Conservation (phyloP, 495 filamentous ascomycete genomes). For the Talaromyces nanjingensis region DNA sequence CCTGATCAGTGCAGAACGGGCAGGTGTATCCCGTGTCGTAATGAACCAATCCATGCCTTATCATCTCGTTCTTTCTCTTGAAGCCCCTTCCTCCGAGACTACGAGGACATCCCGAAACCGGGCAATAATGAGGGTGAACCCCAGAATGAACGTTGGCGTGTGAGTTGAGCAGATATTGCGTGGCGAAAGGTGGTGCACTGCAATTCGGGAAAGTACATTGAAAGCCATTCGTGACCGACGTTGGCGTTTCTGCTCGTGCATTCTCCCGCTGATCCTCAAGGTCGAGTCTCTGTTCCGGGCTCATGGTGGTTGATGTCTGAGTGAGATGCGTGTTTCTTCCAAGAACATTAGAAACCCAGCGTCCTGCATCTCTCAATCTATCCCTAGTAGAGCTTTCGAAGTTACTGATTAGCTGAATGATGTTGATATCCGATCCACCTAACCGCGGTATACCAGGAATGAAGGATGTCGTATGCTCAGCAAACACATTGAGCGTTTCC, state of each 20-base stretch:
- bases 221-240: background rate
- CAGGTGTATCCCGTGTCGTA: conserved; percentile 94
- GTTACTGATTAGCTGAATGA: no score
- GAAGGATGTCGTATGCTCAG: no score
- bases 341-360: no score
- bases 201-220: background rate
- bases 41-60: conserved; percentile 91
- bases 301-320: no score
- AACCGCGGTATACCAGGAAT: no score
- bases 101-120: conserved; percentile 70
- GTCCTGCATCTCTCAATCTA: no score
- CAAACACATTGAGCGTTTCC: no score
- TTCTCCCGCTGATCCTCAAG: no score
- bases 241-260: background rate
- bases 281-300: no score
- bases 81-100: conserved; percentile 85
- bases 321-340: no score
- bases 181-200: background rate
- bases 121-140: conserved; percentile 83
- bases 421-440: no score
- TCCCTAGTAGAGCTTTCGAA: no score
- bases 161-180: conserved; percentile 48
- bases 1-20: conserved; percentile 90
- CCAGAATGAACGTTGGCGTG: conserved; percentile 95
- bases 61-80: conserved; percentile 99